These are phyloP conservation scores for Backusella luteola DNA, from an alignment of 192 early-diverging fungal genomes.

Conservation along the genomic window DNA sequence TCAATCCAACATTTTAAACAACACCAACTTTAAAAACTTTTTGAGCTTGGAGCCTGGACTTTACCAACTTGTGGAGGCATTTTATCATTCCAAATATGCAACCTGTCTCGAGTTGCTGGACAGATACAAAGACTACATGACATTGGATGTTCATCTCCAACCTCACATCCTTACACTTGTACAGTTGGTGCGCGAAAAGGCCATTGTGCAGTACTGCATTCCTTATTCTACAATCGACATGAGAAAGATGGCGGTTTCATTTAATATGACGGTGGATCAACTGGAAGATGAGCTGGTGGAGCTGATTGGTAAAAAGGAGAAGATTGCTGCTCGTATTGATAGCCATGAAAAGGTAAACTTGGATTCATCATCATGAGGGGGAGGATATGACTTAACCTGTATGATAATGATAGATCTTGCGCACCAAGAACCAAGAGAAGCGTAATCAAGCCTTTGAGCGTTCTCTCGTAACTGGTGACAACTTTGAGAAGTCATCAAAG, in stretches of 20 bases:
- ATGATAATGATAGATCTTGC: constrained; percentile 50
- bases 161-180: constrained; percentile 67
- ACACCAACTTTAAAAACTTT: constrained; percentile 68
- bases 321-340: constrained; percentile 77
- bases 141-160: constrained; percentile 71
- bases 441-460: constrained; percentile 67
- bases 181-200: constrained; percentile 71
- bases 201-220: constrained; percentile 77
- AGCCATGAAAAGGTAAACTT: constrained; percentile 76
- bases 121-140: constrained; percentile 39
- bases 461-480: constrained; percentile 60
- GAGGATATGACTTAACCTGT: neutral
- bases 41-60: constrained; percentile 84
- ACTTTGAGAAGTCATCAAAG: constrained; percentile 62
- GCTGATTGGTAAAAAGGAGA: constrained; percentile 67
- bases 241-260: constrained; percentile 72
- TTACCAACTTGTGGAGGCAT: constrained; percentile 65
- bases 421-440: constrained; percentile 66
- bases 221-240: constrained; percentile 82
- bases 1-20: constrained; percentile 69
- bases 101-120: constrained; percentile 65
- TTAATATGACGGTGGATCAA: constrained; percentile 55
- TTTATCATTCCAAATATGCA: constrained; percentile 76
- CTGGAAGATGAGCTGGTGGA: constrained; percentile 70
- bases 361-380: neutral